Conservation (phyloP, 2,329 filamentous ascomycete genomes). For the Diatrype stigma region DNA sequence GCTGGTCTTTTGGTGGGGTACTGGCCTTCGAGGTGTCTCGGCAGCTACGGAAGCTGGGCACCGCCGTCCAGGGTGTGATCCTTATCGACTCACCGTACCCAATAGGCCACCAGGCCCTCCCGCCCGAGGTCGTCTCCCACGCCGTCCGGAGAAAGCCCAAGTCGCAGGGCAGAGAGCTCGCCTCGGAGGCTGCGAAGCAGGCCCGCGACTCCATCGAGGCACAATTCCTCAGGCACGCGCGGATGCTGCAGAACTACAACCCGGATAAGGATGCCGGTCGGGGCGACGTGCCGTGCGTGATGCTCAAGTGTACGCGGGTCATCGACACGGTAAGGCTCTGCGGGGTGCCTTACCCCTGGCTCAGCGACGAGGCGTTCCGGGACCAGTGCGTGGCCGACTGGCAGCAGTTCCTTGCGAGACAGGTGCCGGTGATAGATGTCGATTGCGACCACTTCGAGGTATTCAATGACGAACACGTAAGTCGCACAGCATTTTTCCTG, state of each 20-base stretch:
- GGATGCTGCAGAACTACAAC: constrained; percentile 8
- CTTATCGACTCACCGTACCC: constrained; percentile 42
- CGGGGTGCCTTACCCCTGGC: constrained; percentile 15
- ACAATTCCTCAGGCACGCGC: constrained; percentile 9
- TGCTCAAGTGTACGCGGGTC: constrained; percentile 14
- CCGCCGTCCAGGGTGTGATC: constrained; percentile 34
- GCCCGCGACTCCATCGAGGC: not conserved
- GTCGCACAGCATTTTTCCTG: too few species aligned
- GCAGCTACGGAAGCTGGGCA: constrained; percentile 32
- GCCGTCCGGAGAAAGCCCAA: constrained; percentile 2
- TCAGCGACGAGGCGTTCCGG: constrained; percentile 9
- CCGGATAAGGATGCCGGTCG: not conserved
- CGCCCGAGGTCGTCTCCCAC: constrained; percentile 21
- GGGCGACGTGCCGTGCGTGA: constrained; percentile 13
- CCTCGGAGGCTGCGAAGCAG: not conserved
- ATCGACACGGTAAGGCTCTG: constrained; percentile 18
- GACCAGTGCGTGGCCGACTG: constrained; percentile 10
- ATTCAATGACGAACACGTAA: constrained; percentile 16
- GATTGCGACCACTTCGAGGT: constrained; percentile 26
- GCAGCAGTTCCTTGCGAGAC: constrained; percentile 18
- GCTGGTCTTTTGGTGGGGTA: constrained; percentile 51
- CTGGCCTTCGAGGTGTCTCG: constrained; percentile 43
- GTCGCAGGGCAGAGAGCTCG: constrained; percentile 1
- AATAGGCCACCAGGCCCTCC: constrained; percentile 42
- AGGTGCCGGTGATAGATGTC: constrained; percentile 21